phyloP scores from a whole-genome alignment of 2,329 filamentous ascomycete genomes.

The Calycina herbarum region DNA sequence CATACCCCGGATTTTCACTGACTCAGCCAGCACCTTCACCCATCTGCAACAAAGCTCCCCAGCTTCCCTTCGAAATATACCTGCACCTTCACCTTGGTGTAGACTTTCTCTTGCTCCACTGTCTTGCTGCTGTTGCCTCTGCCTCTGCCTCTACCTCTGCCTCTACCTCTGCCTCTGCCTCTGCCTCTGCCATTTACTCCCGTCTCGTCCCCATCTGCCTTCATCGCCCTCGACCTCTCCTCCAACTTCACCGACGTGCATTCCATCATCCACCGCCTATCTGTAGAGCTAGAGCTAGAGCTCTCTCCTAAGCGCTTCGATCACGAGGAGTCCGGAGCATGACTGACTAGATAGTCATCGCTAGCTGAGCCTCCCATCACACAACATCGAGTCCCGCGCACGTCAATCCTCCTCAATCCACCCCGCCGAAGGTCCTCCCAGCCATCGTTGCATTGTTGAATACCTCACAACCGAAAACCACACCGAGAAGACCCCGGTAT shows the following conservation, averaged over 20 bases:
- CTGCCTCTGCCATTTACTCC: neutral
- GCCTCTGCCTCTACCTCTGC: too few species aligned
- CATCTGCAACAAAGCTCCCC: constrained; percentile 1
- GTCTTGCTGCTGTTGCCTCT: neutral
- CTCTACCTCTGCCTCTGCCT: too few species aligned
- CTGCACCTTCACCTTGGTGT: neutral
- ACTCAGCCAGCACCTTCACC: neutral
- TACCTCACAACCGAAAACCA: neutral
- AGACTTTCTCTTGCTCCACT: neutral
- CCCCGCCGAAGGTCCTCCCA: constrained; percentile 6
- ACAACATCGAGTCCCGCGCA: constrained; percentile 13
- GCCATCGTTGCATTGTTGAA: neutral
- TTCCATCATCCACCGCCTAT: neutral
- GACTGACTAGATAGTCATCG: constrained; percentile 29
- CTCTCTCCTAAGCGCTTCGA: constrained; percentile 23
- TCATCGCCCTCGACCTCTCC: too few species aligned
- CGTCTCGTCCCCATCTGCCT: neutral
- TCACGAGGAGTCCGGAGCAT: constrained; percentile 31
- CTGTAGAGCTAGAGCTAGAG: neutral
- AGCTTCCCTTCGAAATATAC: neutral
- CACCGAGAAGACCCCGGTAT: constrained; percentile 20
- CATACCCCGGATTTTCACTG: neutral
- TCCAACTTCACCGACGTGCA: neutral
- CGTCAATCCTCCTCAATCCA: constrained; percentile 18
- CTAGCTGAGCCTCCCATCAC: constrained; percentile 18